Conservation (phyloP, 2,329 filamentous ascomycete genomes). For the Sporothrix schenckii region DNA sequence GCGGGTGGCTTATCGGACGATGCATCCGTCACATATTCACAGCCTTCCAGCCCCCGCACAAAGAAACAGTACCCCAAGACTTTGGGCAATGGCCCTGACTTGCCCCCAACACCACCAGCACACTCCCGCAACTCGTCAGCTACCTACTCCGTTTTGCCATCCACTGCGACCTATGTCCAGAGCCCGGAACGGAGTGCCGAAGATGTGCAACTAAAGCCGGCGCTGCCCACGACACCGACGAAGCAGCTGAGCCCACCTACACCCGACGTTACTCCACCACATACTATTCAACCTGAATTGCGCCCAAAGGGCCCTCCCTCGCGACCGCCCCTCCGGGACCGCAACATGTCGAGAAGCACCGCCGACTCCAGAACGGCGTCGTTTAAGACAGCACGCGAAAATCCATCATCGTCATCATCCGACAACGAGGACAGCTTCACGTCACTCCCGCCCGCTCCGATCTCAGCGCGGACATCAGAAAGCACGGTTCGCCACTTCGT, state of each 20-base stretch:
- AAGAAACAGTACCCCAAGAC: conserved; percentile 50
- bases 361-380: conserved; percentile 68
- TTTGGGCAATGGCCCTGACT: conserved; percentile 52
- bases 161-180: conserved; percentile 48
- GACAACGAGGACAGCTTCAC: conserved; percentile 63
- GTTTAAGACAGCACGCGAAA: conserved; percentile 71
- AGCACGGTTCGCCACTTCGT: conserved; percentile 47
- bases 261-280: conserved; percentile 74
- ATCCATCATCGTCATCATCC: conserved; percentile 51
- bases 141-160: conserved; percentile 50
- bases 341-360: conserved; percentile 56
- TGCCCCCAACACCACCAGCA: conserved; percentile 66
- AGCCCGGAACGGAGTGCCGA: conserved; percentile 47
- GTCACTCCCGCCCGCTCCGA: conserved; percentile 44
- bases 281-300: conserved; percentile 44
- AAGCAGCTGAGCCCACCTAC: conserved; percentile 71
- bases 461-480: conserved; percentile 50
- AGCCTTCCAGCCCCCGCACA: conserved; percentile 46
- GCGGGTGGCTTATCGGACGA: conserved; percentile 39
- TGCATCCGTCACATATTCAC: conserved; percentile 39
- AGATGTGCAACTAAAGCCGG: conserved; percentile 46
- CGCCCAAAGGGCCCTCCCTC: conserved; percentile 47
- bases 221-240: conserved; percentile 59
- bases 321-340: conserved; percentile 54
- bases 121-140: conserved; percentile 62